Evolutionary conservation across 202 grass and related monocot genomes (phyloP), one percentile per base, ranked within the genome.

Genomic region (Eragrostis tef): DNA sequence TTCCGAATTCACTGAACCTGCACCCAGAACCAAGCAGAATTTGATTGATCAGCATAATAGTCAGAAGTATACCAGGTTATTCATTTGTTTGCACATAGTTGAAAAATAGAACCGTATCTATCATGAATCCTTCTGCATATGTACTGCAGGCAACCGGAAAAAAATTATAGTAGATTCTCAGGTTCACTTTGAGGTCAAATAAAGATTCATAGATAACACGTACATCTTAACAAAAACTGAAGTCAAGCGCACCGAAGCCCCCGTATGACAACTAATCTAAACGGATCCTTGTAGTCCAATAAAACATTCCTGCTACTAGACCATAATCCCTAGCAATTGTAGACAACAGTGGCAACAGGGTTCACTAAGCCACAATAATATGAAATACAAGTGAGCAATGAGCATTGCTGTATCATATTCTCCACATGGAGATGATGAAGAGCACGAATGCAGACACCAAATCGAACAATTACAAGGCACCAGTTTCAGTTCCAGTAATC

Each of bases 1-100:
- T 31, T 73, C 92, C 92, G 19, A 93, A 98, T 93, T 98, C 95
- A 79, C 7, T 93, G 73, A 95, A 98, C 78, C 95, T 98, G 92
- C 73, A 78, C 19, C 19, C 64, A 34, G 19, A 63, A 65, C 9
- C 45, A 83, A 13, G 25, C 25, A 71, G 5, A 56, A 66, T 9
- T 67, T 53, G 41, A 11, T 49, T 14, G n/a, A 81, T 81, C 22
- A 62, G 1, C 6, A 75, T 43, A 15, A 70, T 58, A 4, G 6
- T 34, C 51, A 12, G 17, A 58, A 80, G 21, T 16, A 17, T 6
- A 48, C 15, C n/a, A 15, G 7, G 27, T 43, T 81, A 61, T 3
- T 71, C 22, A 57, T 56, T 67, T 25, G 7, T 44, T 5, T 7
- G n/a, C n/a, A 34, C 34, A 22, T 27, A 6, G 14, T 26, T 20